Evolutionary conservation across 345 rosid genomes (phyloP).

Genomic region (Fremontodendron californicum): DNA sequence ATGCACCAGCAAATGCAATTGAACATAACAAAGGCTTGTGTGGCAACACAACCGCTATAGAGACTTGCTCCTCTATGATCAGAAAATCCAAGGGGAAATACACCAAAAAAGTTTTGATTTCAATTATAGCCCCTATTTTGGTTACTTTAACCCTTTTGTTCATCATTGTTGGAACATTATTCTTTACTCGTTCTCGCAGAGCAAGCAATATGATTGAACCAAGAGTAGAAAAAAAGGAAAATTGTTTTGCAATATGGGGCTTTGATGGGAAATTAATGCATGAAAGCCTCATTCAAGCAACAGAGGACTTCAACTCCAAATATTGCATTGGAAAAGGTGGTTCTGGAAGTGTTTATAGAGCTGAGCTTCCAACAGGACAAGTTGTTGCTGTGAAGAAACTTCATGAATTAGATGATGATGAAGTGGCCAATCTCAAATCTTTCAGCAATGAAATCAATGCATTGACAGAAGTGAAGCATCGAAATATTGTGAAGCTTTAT

Average conservation of each 20-base stretch:
- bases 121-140: not conserved
- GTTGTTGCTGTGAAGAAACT: slow-evolving; percentile 29
- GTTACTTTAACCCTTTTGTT: not conserved
- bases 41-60: slow-evolving; percentile 17
- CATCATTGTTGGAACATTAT: not conserved
- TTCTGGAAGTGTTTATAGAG: slow-evolving; percentile 25
- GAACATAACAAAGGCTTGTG: slow-evolving; percentile 36
- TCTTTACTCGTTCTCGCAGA: not conserved
- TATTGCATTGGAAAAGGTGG: slow-evolving; percentile 28
- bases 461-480: slow-evolving; percentile 23
- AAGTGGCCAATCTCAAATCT: not conserved
- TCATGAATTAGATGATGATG: not conserved
- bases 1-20: slow-evolving; percentile 26
- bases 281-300: slow-evolving; percentile 25
- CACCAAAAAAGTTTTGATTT: not conserved
- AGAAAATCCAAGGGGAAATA: slow-evolving; percentile 8
- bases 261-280: slow-evolving; percentile 23
- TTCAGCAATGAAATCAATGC: slow-evolving; percentile 23
- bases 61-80: no score
- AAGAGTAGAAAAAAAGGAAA: not conserved
- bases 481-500: slow-evolving; percentile 24
- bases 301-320: slow-evolving; percentile 16
- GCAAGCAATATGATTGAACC: not conserved
- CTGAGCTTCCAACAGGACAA: slow-evolving; percentile 2
- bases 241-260: not conserved